A percentile compares a stretch with the other conserved stretches of the same genome.
These are phyloP conservation scores for Solanum pennellii DNA, from an alignment of 257 asterid genomes.

Conservation along the genomic window DNA sequence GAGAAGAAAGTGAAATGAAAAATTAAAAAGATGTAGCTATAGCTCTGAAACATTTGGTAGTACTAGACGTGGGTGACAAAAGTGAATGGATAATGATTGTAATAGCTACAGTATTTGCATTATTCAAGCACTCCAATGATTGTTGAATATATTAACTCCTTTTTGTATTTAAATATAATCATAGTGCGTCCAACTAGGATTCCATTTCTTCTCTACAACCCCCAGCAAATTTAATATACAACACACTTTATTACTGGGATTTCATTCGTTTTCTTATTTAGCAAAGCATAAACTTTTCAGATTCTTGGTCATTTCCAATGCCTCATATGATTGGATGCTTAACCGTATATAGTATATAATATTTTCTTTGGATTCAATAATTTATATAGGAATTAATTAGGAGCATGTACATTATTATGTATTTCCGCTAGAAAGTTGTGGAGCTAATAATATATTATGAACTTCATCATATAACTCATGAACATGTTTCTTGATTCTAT, in stretches of 20 bases:
- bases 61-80: background rate
- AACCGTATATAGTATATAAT: background rate
- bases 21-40: background rate
- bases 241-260: background rate
- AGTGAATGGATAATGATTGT: conserved; percentile 1
- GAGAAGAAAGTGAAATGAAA: background rate
- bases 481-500: background rate
- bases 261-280: background rate
- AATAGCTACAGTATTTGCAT: background rate
- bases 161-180: background rate
- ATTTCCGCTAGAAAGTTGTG: background rate
- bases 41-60: background rate
- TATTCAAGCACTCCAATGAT: background rate
- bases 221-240: background rate
- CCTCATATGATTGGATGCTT: background rate
- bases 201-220: conserved; percentile 5
- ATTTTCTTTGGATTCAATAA: background rate
- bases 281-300: background rate
- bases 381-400: background rate
- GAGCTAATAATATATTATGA: background rate
- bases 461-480: background rate
- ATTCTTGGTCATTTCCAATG: background rate
- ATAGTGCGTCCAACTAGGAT: conserved; percentile 23
- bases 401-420: background rate
- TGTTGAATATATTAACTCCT: background rate